A percentile compares a stretch with the other conserved stretches of the same genome.
phyloP scores from a whole-genome alignment of 192 early-diverging fungal genomes.

The Diversispora eburnea region DNA sequence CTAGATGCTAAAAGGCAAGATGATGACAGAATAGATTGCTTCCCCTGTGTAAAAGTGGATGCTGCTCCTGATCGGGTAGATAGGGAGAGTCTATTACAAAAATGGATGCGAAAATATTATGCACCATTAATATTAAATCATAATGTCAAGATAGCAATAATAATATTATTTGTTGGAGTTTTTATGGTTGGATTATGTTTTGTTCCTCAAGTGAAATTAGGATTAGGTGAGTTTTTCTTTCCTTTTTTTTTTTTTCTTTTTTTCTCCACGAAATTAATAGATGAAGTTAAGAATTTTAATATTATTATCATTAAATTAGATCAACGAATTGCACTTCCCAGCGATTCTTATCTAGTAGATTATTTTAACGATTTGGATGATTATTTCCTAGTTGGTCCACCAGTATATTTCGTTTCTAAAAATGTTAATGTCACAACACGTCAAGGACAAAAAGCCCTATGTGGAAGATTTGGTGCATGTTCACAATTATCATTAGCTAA shows the following conservation, averaged over 20 bases:
- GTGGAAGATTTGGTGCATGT: conserved; percentile 58
- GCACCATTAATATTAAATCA: conserved; percentile 49
- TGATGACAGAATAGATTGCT: conserved; percentile 48
- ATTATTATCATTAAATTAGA: conserved; percentile 32
- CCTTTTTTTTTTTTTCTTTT: no score
- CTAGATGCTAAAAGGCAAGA: conserved; percentile 56
- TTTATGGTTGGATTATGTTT: conserved; percentile 46
- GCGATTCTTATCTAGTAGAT: conserved; percentile 60
- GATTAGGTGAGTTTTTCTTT: conserved; percentile 39
- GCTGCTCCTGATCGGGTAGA: conserved; percentile 43
- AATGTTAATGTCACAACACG: conserved; percentile 45
- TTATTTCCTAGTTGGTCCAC: conserved; percentile 61
- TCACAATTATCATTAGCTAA: conserved; percentile 51
- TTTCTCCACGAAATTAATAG: no score
- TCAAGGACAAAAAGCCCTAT: conserved; percentile 50
- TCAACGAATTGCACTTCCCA: conserved; percentile 58
- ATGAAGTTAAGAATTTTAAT: not conserved
- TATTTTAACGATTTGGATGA: conserved; percentile 60
- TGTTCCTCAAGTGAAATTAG: conserved; percentile 49
- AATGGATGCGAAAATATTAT: conserved; percentile 48
- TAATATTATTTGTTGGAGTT: conserved; percentile 48
- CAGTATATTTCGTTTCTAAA: conserved; percentile 62
- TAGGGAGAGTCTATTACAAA: conserved; percentile 47
- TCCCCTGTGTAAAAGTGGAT: conserved; percentile 49
- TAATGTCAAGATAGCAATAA: conserved; percentile 41